Evolutionary conservation across 75 land plant genomes (phyloP), one percentile per base, ranked within the genome.

Genomic region (Adiantum capillusveneris): DNA sequence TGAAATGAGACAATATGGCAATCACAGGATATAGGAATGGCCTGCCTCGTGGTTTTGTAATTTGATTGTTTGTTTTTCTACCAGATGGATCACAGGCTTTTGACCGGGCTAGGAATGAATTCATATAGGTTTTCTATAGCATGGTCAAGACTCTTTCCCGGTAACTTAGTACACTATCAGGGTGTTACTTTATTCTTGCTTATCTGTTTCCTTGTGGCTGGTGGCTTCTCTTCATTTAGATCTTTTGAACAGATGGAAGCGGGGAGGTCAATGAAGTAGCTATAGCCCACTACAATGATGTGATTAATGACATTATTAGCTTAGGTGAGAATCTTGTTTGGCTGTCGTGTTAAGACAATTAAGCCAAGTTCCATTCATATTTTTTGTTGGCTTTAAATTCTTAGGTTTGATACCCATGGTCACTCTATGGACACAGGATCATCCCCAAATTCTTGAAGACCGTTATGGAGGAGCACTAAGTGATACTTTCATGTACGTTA

Each of bases 361-460:
- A 17, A 21, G 18, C 22, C 13, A 6, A 46, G 5, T 3, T 46
- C 12, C 5, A 24, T 25, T 5, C 25, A 13, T 24, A 12, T 7
- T 22, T 53, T 13, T 22, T 1, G 28, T 53, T 22, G 29, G 9
- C 28, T 19, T 53, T 2, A 24, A 1, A 6, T 22, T 53, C 6
- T 7, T 27, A 53, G 55, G 55, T 53, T 24, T 53, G 3, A 24
- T 53, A 26, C 55, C 55, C 16, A 53, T 53, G 55, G 55, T 53
- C 16, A 53, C 55, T 2, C 29, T 53, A 6, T 53, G 55, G 55
- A 53, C 55, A 27, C 55, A 53, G 25, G 55, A 53, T 14, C 55
- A 53, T 26, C 55, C 55, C 5, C 29, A 53, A 11, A 14, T 53
- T 2, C 55, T 53, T 6, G 55, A 53, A 6, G 29, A 24, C 1